Evolutionary conservation across 2,329 filamentous ascomycete species (phyloP).

Genomic region (Fusarium heterosporum): DNA sequence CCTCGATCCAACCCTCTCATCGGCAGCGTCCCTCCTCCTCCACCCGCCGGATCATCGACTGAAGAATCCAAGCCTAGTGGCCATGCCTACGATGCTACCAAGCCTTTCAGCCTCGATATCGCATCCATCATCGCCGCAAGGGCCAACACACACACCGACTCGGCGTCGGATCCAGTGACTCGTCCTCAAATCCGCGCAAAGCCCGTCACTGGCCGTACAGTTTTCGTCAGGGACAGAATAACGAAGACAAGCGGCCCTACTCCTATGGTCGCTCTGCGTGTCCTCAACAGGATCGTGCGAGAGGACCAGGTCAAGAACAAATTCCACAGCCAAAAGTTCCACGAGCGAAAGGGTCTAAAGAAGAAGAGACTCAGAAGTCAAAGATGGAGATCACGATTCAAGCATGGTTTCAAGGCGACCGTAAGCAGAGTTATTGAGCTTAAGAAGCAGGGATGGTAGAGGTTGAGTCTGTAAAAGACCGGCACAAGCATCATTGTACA

Average conservation of each 20-base stretch:
- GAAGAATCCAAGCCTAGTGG: constrained; percentile 9
- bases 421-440: constrained; percentile 75
- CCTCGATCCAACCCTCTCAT: constrained; percentile 17
- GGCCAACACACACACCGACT: constrained; percentile 37
- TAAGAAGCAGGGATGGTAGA: constrained; percentile 82
- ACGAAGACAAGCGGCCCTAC: constrained; percentile 52
- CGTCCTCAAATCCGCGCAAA: constrained; percentile 49
- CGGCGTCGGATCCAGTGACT: constrained; percentile 42
- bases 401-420: constrained; percentile 73
- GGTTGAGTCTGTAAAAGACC: constrained; percentile 34
- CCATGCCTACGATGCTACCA: constrained; percentile 47
- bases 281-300: constrained; percentile 55
- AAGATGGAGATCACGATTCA: constrained; percentile 78
- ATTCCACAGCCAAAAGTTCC: constrained; percentile 70
- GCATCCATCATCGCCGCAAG: constrained; percentile 52
- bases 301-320: constrained; percentile 70
- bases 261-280: constrained; percentile 57
- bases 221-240: constrained; percentile 52
- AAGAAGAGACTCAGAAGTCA: constrained; percentile 78
- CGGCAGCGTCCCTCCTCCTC: constrained; percentile 19
- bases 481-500: constrained; percentile 42
- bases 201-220: constrained; percentile 54
- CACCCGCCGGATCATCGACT: constrained; percentile 16
- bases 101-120: constrained; percentile 49
- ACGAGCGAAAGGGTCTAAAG: constrained; percentile 81